Percentiles rank a stretch among this genome's conserved stretches.
These are phyloP conservation scores for Chaetoscypha palmicola DNA, from an alignment of 2,329 filamentous ascomycete genomes.

Conservation along the genomic window DNA sequence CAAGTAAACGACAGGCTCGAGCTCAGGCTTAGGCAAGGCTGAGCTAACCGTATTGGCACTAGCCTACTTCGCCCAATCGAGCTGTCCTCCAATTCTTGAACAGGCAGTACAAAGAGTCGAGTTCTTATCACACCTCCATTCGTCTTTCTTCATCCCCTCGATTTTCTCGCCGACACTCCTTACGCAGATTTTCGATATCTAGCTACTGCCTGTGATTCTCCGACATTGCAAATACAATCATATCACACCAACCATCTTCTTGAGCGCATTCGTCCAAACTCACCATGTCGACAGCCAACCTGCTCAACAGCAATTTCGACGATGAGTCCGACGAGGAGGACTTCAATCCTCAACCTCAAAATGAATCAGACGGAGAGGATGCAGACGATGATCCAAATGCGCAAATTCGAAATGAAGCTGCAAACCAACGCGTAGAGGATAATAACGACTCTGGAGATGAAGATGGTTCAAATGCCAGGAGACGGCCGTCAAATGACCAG, in stretches of 20 bases:
- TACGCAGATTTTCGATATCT: too few relatives aligned
- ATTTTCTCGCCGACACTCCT: too few relatives aligned
- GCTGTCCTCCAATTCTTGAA: too few relatives aligned
- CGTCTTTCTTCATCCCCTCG: too few relatives aligned
- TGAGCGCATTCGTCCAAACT: conserved; percentile 2
- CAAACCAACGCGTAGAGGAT: conserved; percentile 33
- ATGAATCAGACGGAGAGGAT: conserved; percentile 66
- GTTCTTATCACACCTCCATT: too few relatives aligned
- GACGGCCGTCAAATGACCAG: conserved; percentile 26
- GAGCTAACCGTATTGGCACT: background rate
- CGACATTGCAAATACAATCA: conserved; percentile 11
- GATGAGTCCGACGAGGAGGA: conserved; percentile 73
- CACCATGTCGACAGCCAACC: conserved; percentile 26
- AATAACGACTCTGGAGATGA: conserved; percentile 39
- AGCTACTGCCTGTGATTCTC: conserved; percentile 8
- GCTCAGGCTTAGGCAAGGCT: background rate
- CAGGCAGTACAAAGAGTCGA: too few relatives aligned
- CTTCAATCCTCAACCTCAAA: conserved; percentile 77
- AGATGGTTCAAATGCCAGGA: conserved; percentile 9
- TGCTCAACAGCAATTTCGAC: conserved; percentile 31
- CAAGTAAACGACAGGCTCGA: too few relatives aligned
- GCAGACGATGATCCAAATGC: conserved; percentile 22
- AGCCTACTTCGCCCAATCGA: too few relatives aligned
- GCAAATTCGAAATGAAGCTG: conserved; percentile 23
- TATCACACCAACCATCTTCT: conserved; percentile 1